Percentiles rank a stretch among this genome's conserved stretches.
These are phyloP conservation scores for Botrytis fabae DNA, from an alignment of 2,329 filamentous ascomycete species.

Conservation along the genomic window DNA sequence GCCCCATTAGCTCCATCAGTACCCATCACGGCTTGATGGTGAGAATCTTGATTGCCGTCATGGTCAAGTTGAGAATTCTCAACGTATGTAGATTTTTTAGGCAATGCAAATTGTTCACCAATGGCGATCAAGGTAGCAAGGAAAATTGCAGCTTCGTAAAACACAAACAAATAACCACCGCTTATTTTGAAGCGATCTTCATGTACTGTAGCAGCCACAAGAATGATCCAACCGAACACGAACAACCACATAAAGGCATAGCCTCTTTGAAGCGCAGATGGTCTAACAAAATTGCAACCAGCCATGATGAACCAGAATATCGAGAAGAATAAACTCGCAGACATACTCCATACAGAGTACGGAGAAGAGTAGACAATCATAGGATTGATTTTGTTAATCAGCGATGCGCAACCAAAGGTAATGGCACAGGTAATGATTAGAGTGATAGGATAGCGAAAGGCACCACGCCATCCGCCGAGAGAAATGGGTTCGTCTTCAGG, in stretches of 20 bases:
- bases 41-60: slow-evolving; percentile 37
- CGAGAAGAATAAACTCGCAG: slow-evolving; percentile 77
- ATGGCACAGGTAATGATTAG: slow-evolving; percentile 66
- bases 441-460: slow-evolving; percentile 80
- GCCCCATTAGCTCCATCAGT: slow-evolving; percentile 44
- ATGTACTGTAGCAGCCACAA: slow-evolving; percentile 73
- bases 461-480: slow-evolving; percentile 75
- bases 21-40: slow-evolving; percentile 38
- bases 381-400: slow-evolving; percentile 82
- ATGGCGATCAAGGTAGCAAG: slow-evolving; percentile 73
- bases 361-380: slow-evolving; percentile 87
- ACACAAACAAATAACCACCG: slow-evolving; percentile 77
- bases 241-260: slow-evolving; percentile 88
- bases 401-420: slow-evolving; percentile 70
- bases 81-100: slow-evolving; percentile 69
- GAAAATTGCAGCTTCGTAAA: slow-evolving; percentile 76
- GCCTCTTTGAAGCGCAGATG: slow-evolving; percentile 80
- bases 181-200: slow-evolving; percentile 72
- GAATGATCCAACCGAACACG: slow-evolving; percentile 66
- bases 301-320: slow-evolving; percentile 80
- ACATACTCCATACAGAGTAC: slow-evolving; percentile 87
- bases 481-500: slow-evolving; percentile 61
- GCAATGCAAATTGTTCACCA: slow-evolving; percentile 76
- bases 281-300: slow-evolving; percentile 75
- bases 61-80: slow-evolving; percentile 55